Base-by-base conservation (phyloP, 2,329 filamentous ascomycete species). In the Colletotrichum liriopes region DNA sequence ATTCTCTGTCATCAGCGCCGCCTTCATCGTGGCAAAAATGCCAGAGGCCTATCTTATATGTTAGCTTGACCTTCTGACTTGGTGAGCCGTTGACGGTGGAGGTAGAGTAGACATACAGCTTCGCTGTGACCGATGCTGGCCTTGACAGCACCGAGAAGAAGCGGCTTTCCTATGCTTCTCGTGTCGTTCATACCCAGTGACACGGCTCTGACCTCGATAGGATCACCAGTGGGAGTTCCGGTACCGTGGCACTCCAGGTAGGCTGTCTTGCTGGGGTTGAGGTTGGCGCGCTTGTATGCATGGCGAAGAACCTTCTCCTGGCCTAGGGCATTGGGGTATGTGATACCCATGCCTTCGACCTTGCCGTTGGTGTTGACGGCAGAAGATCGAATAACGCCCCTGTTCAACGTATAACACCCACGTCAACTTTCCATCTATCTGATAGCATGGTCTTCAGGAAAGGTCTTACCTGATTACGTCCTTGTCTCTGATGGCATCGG, bases 151-250 rank as follows among this genome's bases (percentile, higher is more conserved):
- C 47, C 47, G n/a, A 45, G 41, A 45, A 45, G 41, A 45, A 45
- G 41, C 41, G 41, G 41, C 41, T 45, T 45, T 45, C 5, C 41
- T 20, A 14, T 45, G 41, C 41, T 45, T 45, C 41, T 45, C 41
- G 41, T 45, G 41, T 45, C 41, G 16, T 45, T 45, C 41, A 45
- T 45, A 45, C 41, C 41, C 20, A 45, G 41, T 45, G 41, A 45
- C 41, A 85, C 77, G 0, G 81, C 83, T 0, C 58, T 58, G 0
- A 78, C 75, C 66, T 86, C 84, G 0, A 78, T 71, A 0, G 87
- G 87, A 71, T 90, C 88, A 2, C 89, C 89, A 2, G 77, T 77
- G 6, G 56, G 52, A 3, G 83, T 85, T 3, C 82, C 82, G 0
- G 83, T 84, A 2, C 82, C 83, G 52, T 51, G 47, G 47, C 47